Evolutionary conservation across 441 rosid species (phyloP).

Genomic region (Adansonia madagascariensis): DNA sequence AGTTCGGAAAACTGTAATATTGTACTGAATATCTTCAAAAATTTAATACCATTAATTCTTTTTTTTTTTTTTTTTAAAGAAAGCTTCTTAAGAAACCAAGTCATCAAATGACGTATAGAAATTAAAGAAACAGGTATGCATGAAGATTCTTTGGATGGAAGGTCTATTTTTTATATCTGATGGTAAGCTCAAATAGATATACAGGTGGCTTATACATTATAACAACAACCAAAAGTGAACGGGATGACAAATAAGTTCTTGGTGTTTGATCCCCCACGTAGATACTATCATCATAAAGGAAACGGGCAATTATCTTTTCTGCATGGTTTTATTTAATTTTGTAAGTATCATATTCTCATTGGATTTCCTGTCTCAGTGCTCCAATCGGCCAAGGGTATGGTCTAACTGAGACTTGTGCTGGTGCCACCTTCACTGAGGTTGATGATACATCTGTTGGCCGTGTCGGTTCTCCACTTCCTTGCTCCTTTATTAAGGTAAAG

Average conservation of each 20-base stretch:
- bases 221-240: not conserved
- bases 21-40: not conserved
- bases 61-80: not conserved
- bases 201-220: not conserved
- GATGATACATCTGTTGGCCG: slow-evolving; percentile 97
- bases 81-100: slow-evolving; percentile 6
- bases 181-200: not conserved
- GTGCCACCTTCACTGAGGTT: slow-evolving; percentile 94
- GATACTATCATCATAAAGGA: not conserved
- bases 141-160: not conserved
- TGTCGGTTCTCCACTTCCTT: slow-evolving; percentile 95
- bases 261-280: not conserved
- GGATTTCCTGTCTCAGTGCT: slow-evolving; percentile 58
- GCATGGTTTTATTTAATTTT: slow-evolving; percentile 6
- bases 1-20: not conserved
- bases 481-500: slow-evolving; percentile 84
- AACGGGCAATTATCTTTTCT: not conserved
- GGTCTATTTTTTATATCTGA: not conserved
- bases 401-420: slow-evolving; percentile 98
- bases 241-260: not conserved
- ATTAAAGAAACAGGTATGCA: too few species aligned
- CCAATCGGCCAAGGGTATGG: slow-evolving; percentile 99
- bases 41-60: not conserved
- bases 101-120: not conserved
- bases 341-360: slow-evolving; percentile 28